Conservation (phyloP, 2,329 filamentous ascomycete genomes). For the Coleophoma crateriformis region DNA sequence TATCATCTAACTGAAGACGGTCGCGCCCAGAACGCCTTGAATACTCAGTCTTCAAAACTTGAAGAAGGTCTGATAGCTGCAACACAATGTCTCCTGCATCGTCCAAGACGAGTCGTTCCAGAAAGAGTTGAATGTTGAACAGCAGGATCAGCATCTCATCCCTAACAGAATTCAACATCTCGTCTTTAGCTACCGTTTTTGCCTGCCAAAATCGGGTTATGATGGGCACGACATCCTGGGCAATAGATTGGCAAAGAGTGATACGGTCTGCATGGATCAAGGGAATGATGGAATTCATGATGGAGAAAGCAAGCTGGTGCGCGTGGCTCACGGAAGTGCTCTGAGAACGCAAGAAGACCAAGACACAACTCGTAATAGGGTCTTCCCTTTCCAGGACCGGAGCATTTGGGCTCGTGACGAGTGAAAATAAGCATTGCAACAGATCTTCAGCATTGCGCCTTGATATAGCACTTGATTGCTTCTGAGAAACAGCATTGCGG, state of each 20-base stretch:
- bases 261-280: conserved; percentile 65
- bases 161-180: conserved; percentile 52
- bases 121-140: conserved; percentile 57
- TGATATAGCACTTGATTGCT: conserved; percentile 14
- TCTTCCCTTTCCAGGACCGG: conserved; percentile 53
- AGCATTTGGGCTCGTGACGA: conserved; percentile 62
- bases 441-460: conserved; percentile 43
- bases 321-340: conserved; percentile 53
- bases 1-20: conserved; percentile 71
- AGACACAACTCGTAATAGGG: conserved; percentile 47
- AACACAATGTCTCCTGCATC: conserved; percentile 23
- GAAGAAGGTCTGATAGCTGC: conserved; percentile 59
- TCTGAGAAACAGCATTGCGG: conserved; percentile 9
- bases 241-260: conserved; percentile 51
- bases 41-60: conserved; percentile 76
- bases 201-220: conserved; percentile 73
- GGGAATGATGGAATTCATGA: conserved; percentile 66
- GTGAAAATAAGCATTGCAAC: conserved; percentile 58
- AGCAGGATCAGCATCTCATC: conserved; percentile 75
- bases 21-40: conserved; percentile 63
- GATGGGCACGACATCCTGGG: conserved; percentile 58
- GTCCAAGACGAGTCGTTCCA: conserved; percentile 49
- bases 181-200: conserved; percentile 56
- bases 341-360: conserved; percentile 57
- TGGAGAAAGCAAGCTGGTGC: conserved; percentile 69